Conservation (phyloP, 2,329 filamentous ascomycete species). For the Hypoxylon rubiginosum region DNA sequence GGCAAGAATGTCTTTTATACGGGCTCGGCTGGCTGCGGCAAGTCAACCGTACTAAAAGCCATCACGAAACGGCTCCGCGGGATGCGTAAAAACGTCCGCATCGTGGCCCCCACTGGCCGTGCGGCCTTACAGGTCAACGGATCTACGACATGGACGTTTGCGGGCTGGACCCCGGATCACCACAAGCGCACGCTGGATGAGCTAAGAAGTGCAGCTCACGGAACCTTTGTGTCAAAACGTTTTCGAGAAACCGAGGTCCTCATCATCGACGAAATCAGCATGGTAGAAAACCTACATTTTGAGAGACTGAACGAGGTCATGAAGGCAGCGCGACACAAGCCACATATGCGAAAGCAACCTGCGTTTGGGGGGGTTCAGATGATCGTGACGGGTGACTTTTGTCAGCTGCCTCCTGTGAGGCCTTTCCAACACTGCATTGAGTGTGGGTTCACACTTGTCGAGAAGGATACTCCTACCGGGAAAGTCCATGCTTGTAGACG, state of each 20-base stretch:
- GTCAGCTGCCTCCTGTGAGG: conserved; percentile 70
- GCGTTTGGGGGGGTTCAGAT: conserved; percentile 65
- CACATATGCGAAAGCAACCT: conserved; percentile 5
- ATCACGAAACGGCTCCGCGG: conserved; percentile 58
- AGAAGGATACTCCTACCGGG: conserved; percentile 31
- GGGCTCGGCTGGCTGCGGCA: conserved; percentile 72
- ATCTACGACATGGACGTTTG: conserved; percentile 68
- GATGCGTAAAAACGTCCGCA: conserved; percentile 57
- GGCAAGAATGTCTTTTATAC: conserved; percentile 74
- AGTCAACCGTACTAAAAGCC: conserved; percentile 67
- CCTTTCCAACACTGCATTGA: conserved; percentile 66
- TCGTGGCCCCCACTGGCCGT: conserved; percentile 71
- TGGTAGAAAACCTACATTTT: conserved; percentile 70
- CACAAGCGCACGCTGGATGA: conserved; percentile 58
- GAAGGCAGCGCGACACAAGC: conserved; percentile 53
- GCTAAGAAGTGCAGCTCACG: conserved; percentile 50
- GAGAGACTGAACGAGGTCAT: conserved; percentile 64
- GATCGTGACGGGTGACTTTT: conserved; percentile 72
- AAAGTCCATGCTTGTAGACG: conserved; percentile 51
- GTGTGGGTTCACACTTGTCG: conserved; percentile 56
- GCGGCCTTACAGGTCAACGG: conserved; percentile 71
- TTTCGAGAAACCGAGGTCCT: conserved; percentile 65
- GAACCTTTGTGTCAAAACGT: conserved; percentile 53
- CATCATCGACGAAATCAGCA: conserved; percentile 76
- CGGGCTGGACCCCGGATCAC: conserved; percentile 65